Conservation (phyloP, 139 green algal species). For the Mesostigma viride region DNA sequence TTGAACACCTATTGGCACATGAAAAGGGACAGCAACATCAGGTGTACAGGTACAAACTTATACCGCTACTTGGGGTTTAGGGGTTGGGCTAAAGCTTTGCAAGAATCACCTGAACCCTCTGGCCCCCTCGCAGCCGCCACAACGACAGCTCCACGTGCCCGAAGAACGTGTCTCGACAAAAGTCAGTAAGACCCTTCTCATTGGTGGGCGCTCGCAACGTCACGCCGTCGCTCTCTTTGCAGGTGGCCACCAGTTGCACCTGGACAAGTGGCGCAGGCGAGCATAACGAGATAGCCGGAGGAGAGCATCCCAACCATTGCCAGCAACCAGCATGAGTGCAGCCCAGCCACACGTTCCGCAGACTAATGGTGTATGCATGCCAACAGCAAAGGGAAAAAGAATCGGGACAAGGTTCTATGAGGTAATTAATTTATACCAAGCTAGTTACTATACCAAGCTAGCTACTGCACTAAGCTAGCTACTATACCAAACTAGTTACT, state of each 20-base stretch:
- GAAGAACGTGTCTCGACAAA: conserved; percentile 85
- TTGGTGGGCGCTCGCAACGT: conserved; percentile 64
- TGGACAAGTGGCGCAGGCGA: not conserved
- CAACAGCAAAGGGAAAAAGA: too few relatives aligned
- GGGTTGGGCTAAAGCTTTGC: not conserved
- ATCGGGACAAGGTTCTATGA: conserved; percentile 3
- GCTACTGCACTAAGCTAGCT: too few relatives aligned
- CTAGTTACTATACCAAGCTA: not conserved
- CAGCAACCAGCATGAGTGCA: not conserved
- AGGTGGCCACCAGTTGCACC: conserved; percentile 52
- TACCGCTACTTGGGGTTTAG: not conserved
- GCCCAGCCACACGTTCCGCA: too few relatives aligned
- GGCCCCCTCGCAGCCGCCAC: conserved; percentile 42
- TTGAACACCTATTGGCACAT: not conserved
- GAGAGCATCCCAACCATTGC: not conserved
- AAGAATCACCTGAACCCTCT: not conserved
- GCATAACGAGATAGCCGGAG: not conserved
- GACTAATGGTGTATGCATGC: too few relatives aligned
- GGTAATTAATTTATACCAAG: not conserved
- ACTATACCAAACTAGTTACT: too few relatives aligned
- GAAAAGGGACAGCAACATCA: too few relatives aligned
- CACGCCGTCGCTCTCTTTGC: conserved; percentile 39
- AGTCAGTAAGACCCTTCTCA: conserved; percentile 56
- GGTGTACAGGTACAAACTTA: too few relatives aligned
- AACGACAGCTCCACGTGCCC: conserved; percentile 47